Evolutionary conservation across 2,329 filamentous ascomycete genomes (phyloP), one percentile per base, ranked within the genome.

Genomic region (Trichoderma sp.): DNA sequence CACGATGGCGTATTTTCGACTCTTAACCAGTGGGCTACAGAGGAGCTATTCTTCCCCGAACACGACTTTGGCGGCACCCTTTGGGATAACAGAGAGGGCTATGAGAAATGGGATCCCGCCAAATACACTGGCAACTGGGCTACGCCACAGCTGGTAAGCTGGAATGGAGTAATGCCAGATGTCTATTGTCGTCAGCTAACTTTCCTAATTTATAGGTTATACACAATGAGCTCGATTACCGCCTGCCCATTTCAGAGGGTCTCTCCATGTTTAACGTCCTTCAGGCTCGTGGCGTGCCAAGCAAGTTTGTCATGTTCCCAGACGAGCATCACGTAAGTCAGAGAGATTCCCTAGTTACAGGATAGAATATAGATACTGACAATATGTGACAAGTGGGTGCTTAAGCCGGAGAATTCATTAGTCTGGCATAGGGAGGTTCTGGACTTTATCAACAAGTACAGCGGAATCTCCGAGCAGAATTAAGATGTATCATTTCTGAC

Each of bases 381-480:
- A 48, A 10, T 34, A 6, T 27, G 37, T 25, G 6, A 60, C 88
- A 60, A 89, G 86, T 90, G 92, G 92, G 93, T 97, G 4, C 76
- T 97, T 64, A 97, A 97, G 77, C 92, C 91, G 0, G 94, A 97
- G 79, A 98, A 98, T 78, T 91, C 89, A 4, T 81, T 97, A 19
- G 85, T 96, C 22, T 98, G 95, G 95, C 93, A 98, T 75, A 86
- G 86, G 67, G 91, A 93, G 68, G 93, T 98, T 17, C 76, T 97
- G 34, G 87, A 87, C 67, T 97, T 92, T 88, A 89, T 90, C 70
- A 90, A 89, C 73, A 85, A 88, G 74, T 88, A 87, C 72, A 84
- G 84, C 27, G 84, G 84, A 0, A 74, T 87, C 25, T 72, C 73
- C 1, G 72, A 75, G 10, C 68, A 77, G 34, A 22, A 56, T 19